Evolutionary conservation across 331 rosid species (phyloP).

Genomic region (Acacia pycnantha): DNA sequence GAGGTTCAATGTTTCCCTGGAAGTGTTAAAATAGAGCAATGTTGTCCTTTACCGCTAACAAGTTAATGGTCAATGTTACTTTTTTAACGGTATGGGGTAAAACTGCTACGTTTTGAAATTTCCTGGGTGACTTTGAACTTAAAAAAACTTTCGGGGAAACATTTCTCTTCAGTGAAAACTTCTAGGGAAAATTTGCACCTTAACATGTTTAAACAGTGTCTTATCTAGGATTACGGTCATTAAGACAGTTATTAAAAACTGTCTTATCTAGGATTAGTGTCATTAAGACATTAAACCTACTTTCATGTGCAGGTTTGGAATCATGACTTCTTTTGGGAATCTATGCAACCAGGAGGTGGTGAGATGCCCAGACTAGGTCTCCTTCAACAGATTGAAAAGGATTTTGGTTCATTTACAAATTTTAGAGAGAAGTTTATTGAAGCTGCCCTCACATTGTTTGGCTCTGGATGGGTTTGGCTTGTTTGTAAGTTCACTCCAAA

Average conservation of each 20-base stretch:
- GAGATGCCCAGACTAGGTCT: constrained; percentile 68
- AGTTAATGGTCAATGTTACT: too few relatives aligned
- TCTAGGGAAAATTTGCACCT: too few relatives aligned
- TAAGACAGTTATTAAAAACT: background rate
- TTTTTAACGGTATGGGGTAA: too few relatives aligned
- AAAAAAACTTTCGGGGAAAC: too few relatives aligned
- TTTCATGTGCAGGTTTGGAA: constrained; percentile 78
- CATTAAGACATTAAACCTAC: constrained; percentile 1
- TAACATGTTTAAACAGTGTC: too few relatives aligned
- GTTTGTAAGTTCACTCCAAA: constrained; percentile 67
- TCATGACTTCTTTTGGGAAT: constrained; percentile 97
- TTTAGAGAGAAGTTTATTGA: constrained; percentile 70
- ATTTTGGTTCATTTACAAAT: constrained; percentile 79
- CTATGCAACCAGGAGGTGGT: constrained; percentile 98
- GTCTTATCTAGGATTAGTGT: background rate
- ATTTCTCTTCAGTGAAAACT: too few relatives aligned
- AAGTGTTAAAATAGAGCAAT: too few relatives aligned
- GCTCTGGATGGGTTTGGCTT: constrained; percentile 99
- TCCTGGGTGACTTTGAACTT: too few relatives aligned
- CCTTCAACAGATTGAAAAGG: constrained; percentile 92
- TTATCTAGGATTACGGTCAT: too few relatives aligned
- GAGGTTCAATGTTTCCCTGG: too few relatives aligned
- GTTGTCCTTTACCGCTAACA: too few relatives aligned
- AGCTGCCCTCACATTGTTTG: constrained; percentile 73
- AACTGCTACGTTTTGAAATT: too few relatives aligned